phyloP scores from a whole-genome alignment of 208 protist species.

The Trichomonas vaginalis region DNA sequence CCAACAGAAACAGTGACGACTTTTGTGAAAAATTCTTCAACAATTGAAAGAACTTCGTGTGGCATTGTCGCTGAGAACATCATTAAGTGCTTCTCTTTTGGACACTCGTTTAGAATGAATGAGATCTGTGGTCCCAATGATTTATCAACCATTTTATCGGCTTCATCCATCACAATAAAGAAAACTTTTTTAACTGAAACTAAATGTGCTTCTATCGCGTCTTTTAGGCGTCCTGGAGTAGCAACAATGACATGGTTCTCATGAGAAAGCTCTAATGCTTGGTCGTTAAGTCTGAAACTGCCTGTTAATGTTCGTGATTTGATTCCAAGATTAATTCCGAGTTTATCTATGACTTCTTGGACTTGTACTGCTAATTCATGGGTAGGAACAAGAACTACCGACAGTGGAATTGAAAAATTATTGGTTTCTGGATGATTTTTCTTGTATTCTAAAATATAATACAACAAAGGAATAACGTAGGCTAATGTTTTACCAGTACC shows the following conservation, averaged over 20 bases:
- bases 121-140: background rate
- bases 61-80: constrained; percentile 17
- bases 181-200: background rate
- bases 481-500: constrained; percentile 95
- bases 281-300: background rate
- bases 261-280: background rate
- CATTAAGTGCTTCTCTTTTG: background rate
- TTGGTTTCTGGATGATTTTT: background rate
- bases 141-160: constrained; percentile 1
- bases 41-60: background rate
- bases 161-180: background rate
- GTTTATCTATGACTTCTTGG: background rate
- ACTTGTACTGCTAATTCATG: constrained; percentile 12
- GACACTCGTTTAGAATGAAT: background rate
- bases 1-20: background rate
- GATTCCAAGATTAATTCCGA: background rate
- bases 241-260: background rate
- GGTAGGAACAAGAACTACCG: background rate
- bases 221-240: constrained; percentile 1
- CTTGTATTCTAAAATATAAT: background rate
- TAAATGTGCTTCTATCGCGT: background rate
- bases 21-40: background rate
- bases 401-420: background rate
- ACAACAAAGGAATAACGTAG: constrained; percentile 89
- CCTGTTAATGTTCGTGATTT: background rate